These are phyloP conservation scores for Talaromyces sp. DNA, from an alignment of 2,329 filamentous ascomycete species.

Conservation along the genomic window DNA sequence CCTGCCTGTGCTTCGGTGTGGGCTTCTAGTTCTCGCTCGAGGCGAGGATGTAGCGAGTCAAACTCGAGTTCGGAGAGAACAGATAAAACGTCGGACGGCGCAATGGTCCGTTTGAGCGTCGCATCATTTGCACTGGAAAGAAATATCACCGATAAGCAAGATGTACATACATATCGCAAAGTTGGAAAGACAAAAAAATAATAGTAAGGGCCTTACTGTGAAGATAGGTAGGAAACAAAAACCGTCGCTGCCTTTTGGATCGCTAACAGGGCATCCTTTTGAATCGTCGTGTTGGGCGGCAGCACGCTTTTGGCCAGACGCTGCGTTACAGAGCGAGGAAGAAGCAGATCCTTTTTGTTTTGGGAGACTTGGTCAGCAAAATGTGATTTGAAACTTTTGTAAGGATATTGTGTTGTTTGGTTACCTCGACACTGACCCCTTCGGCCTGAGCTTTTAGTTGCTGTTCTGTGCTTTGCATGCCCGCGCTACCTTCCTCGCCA, in stretches of 20 bases:
- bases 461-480: slow-evolving; percentile 31
- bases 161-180: neutral
- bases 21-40: slow-evolving; percentile 55
- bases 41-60: slow-evolving; percentile 52
- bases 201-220: slow-evolving; percentile 43
- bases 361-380: neutral
- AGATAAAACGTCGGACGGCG: slow-evolving; percentile 56
- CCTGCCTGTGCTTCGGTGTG: slow-evolving; percentile 34
- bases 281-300: slow-evolving; percentile 60
- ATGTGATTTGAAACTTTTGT: neutral
- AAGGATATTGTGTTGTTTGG: no score
- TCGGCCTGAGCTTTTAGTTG: slow-evolving; percentile 36
- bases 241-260: slow-evolving; percentile 64
- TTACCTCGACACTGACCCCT: slow-evolving; percentile 39
- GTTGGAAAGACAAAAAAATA: neutral
- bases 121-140: slow-evolving; percentile 55
- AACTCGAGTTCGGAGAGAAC: slow-evolving; percentile 60
- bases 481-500: slow-evolving; percentile 12
- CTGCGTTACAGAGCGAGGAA: slow-evolving; percentile 59
- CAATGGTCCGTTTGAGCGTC: slow-evolving; percentile 59
- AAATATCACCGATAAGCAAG: slow-evolving; percentile 9
- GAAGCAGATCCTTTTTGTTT: slow-evolving; percentile 51
- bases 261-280: slow-evolving; percentile 61
- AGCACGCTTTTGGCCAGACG: slow-evolving; percentile 61
- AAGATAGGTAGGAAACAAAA: slow-evolving; percentile 61